phyloP scores from a whole-genome alignment of 352 stramenopile species.

The Blastocystis sp. region DNA sequence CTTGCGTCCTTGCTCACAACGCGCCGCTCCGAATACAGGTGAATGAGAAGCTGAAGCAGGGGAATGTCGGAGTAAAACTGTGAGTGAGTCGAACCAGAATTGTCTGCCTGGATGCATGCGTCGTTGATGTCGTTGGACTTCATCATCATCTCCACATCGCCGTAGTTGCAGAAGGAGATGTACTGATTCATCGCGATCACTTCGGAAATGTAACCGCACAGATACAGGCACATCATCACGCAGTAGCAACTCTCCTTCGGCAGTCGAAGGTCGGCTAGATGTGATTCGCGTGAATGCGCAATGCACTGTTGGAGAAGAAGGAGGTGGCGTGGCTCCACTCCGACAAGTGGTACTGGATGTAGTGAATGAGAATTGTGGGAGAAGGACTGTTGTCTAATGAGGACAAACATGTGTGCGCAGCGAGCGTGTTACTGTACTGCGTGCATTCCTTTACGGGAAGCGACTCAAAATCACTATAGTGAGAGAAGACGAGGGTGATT shows the following conservation, averaged over 20 bases:
- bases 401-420: background rate
- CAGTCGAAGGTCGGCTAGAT: background rate
- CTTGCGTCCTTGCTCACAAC: background rate
- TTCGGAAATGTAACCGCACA: constrained; percentile 7
- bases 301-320: constrained; percentile 21
- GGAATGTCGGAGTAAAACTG: constrained; percentile 14
- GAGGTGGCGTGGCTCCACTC: background rate
- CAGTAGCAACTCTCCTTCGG: background rate
- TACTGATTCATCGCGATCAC: constrained; percentile 31
- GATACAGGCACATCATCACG: constrained; percentile 51
- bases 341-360: background rate
- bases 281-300: background rate
- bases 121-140: background rate
- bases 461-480: background rate
- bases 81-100: background rate
- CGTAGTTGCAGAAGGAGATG: background rate
- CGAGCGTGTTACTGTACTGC: background rate
- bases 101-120: background rate
- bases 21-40: background rate
- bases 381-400: background rate
- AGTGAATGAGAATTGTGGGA: background rate
- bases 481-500: background rate
- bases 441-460: background rate
- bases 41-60: constrained; percentile 1
- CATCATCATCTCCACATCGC: constrained; percentile 30